Evolutionary conservation across 805 yeast species (phyloP), one percentile per base, ranked within the genome.

Genomic region (Kazachstania psychrophila): DNA sequence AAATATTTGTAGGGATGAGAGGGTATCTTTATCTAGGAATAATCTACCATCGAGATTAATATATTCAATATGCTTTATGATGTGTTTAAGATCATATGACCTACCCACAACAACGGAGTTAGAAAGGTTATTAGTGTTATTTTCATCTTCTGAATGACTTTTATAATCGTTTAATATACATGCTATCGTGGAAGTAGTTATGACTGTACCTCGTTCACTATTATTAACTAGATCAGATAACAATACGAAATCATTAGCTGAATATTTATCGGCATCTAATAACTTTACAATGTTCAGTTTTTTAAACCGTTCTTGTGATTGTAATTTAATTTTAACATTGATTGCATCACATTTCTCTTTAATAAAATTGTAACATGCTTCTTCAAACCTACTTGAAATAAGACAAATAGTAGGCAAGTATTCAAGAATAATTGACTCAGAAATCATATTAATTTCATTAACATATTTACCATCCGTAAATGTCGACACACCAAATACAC

Each of bases 1-100:
- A 16, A 57, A 42, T 4, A 62, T 46, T 12, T 43, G 37, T 6
- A 62, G 30, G 3, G 60, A 46, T 9, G 34, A 28, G 9, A 54
- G 27, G 1, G 57, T 46, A 19, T 54, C 49, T 13, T 45, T 43
- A 40, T 56, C 60, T 14, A 56, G 16, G n/a, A 56, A 43, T 34
- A 51, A 36, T 28, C 40, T 36, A 22, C 45, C 45, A 9, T 33
- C 36, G n/a, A 49, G 23, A 19, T 32, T 18, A 10, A 47, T 14
- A 6, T 29, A 15, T 13, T 33, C 36, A 2, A 48, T 18, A 11
- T 33, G 26, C n/a, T 24, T 12, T 12, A 47, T 34, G 5, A 24
- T n/a, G 11, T 31, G 25, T 10, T 12, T 6, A 18, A 25, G 6
- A 18, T 18, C 16, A 18, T 14, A 7, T 13, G 18, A 8, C 14